Base-by-base conservation (phyloP, 2,329 filamentous ascomycete species). In the Ceratocystis eucalypticola region DNA sequence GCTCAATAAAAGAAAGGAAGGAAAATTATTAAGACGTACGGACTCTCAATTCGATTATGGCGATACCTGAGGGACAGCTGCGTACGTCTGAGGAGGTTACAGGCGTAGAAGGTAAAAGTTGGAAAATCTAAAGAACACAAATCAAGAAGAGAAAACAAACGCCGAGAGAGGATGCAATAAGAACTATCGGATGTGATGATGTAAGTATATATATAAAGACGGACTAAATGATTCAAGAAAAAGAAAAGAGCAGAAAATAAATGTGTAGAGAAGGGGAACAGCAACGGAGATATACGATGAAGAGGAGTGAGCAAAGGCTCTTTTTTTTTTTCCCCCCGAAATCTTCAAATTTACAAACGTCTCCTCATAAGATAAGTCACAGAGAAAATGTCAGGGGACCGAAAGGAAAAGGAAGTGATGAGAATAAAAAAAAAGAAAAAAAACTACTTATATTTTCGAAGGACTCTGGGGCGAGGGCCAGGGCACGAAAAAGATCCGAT, bases 401-500 rank as follows among this genome's bases (percentile, higher is more conserved):
- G 45, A 57, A 33, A 61, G 48, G 55, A 57, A 65, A 17, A 50
- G 44, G 30, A 57, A 65, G 33, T 37, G n/a, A 37, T 33, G 15
- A 41, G 12, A 57, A 53, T 17, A 61, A 22, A 12, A 22, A 41
- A 44, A 46, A 12, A 48, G 22, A 55, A 57, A 61, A 33, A 33
- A 33, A 33, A 33, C 5, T 7, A 33, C 48, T 12, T 55, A 7
- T 17, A 37, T 48, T 61, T 59, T 65, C 37, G 8, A 61, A 30
- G 64, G 15, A 30, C 28, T 30, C 15, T 46, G 30, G 30, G 45
- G 53, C 37, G 50, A 65, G 46, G 15, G 30, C 50, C 64, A 46
- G 64, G 53, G 64, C 22, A 65, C 22, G 17, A 59, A 65, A 65
- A 59, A 59, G 64, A 57, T 65, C 64, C 53, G 64, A 44, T 61